A percentile compares a stretch with the other conserved stretches of the same genome.
Conservation (phyloP, 1,139 yeast genomes). For the Debaryomyces robertsiae region DNA sequence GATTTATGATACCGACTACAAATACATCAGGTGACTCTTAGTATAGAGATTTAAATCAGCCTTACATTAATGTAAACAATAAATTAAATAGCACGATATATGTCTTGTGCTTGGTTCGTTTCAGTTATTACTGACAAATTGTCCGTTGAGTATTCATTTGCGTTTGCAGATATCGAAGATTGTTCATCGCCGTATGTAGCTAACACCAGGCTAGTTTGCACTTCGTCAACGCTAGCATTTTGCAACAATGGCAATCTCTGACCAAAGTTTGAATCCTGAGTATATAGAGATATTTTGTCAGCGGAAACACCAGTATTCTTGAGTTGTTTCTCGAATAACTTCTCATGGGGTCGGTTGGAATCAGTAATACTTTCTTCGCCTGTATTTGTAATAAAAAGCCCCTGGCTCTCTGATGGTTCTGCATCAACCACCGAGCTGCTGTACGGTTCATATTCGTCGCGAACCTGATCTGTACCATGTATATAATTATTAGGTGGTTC, state of each 20-base stretch:
- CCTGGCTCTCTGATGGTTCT: not conserved
- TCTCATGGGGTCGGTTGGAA: not conserved
- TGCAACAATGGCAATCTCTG: constrained; percentile 37
- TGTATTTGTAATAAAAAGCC: not conserved
- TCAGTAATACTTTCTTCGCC: not conserved
- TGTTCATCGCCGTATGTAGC: not conserved
- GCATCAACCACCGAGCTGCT: not conserved
- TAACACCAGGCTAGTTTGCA: not conserved
- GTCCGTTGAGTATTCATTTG: constrained; percentile 19
- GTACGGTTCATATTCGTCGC: not conserved
- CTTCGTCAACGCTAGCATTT: constrained; percentile 26
- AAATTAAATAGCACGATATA: constrained; percentile 22
- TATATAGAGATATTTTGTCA: constrained; percentile 18
- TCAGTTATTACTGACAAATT: constrained; percentile 21
- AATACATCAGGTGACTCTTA: constrained; percentile 4
- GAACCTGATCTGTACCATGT: not conserved
- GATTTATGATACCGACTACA: no score
- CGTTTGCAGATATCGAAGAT: constrained; percentile 1
- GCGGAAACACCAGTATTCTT: constrained; percentile 3
- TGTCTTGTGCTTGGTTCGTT: constrained; percentile 21
- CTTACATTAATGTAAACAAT: not conserved
- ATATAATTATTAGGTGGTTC: not conserved
- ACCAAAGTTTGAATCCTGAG: constrained; percentile 29
- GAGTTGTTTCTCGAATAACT: not conserved
- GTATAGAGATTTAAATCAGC: no score